Evolutionary conservation across 768 basidiomycete species (phyloP).

Genomic region (Dendrothele bispora): DNA sequence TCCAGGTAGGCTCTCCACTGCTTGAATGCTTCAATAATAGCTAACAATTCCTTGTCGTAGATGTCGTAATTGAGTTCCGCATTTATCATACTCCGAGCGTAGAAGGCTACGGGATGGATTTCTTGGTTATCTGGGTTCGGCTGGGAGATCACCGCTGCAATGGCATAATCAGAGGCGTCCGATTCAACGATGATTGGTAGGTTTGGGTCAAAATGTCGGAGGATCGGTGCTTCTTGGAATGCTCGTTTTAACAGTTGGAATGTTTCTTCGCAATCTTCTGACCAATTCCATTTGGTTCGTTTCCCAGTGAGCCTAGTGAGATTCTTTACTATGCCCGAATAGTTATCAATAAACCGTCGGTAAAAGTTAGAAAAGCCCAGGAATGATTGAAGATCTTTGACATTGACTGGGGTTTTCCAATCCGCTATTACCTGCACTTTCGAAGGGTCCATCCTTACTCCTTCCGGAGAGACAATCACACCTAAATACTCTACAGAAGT

Average conservation of each 20-base stretch:
- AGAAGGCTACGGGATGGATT: constrained; percentile 44
- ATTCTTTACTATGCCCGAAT: constrained; percentile 24
- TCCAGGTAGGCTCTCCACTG: no score
- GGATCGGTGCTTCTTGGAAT: constrained; percentile 25
- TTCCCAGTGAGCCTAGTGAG: constrained; percentile 28
- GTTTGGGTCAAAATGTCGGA: constrained; percentile 10
- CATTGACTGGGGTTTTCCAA: constrained; percentile 34
- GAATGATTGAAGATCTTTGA: constrained; percentile 37
- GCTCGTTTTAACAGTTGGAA: constrained; percentile 28
- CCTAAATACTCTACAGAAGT: constrained; percentile 29
- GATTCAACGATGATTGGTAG: constrained; percentile 26
- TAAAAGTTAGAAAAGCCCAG: constrained; percentile 44
- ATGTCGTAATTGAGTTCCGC: constrained; percentile 24
- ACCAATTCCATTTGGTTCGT: constrained; percentile 25
- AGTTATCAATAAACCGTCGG: constrained; percentile 31
- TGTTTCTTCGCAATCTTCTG: constrained; percentile 11
- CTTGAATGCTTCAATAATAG: no score
- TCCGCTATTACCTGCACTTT: constrained; percentile 36
- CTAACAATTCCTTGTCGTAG: no score
- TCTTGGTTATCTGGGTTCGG: no score
- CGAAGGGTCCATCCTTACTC: constrained; percentile 33
- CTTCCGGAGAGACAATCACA: constrained; percentile 22
- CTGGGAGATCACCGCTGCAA: constrained; percentile 33
- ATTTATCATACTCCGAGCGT: constrained; percentile 33
- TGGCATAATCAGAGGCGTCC: constrained; percentile 30